Conservation (phyloP, 768 basidiomycete genomes). For the Trametes coccinea region DNA sequence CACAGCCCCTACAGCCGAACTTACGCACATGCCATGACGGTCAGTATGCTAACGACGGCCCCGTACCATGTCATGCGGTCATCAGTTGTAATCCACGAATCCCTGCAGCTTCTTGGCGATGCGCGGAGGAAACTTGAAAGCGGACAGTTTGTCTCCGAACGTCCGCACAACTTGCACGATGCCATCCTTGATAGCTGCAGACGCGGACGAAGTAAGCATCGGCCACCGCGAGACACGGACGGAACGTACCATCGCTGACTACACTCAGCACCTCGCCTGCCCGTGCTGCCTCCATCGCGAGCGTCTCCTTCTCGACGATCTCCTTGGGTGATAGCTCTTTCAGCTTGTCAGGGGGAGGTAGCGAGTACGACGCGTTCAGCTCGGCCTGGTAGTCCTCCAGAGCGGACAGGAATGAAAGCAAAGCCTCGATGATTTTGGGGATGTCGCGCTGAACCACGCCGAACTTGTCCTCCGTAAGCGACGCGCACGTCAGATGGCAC, state of each 20-base stretch:
- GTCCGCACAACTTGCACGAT: conserved; percentile 66
- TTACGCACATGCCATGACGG: too few relatives aligned
- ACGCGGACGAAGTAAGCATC: not conserved
- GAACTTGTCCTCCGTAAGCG: conserved; percentile 77
- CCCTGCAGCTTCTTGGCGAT: conserved; percentile 67
- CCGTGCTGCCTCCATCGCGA: conserved; percentile 51
- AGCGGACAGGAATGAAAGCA: conserved; percentile 63
- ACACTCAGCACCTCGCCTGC: conserved; percentile 55
- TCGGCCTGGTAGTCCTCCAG: conserved; percentile 66
- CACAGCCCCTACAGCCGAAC: too few relatives aligned
- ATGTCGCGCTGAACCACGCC: conserved; percentile 87
- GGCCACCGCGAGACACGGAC: not conserved
- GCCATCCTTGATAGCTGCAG: conserved; percentile 63
- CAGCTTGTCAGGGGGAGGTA: conserved; percentile 39
- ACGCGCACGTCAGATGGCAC: conserved; percentile 66
- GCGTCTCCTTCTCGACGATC: conserved; percentile 38
- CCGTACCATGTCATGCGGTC: too few relatives aligned
- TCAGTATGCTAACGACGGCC: too few relatives aligned
- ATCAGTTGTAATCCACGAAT: conserved; percentile 64
- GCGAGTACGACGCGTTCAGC: conserved; percentile 43
- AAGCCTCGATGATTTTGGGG: conserved; percentile 75
- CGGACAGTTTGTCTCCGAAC: conserved; percentile 71
- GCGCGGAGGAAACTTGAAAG: conserved; percentile 77
- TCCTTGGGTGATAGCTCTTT: conserved; percentile 35
- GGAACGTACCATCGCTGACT: conserved; percentile 58